Conservation (phyloP, 352 stramenopile species). For the Phytopythium aichiense region DNA sequence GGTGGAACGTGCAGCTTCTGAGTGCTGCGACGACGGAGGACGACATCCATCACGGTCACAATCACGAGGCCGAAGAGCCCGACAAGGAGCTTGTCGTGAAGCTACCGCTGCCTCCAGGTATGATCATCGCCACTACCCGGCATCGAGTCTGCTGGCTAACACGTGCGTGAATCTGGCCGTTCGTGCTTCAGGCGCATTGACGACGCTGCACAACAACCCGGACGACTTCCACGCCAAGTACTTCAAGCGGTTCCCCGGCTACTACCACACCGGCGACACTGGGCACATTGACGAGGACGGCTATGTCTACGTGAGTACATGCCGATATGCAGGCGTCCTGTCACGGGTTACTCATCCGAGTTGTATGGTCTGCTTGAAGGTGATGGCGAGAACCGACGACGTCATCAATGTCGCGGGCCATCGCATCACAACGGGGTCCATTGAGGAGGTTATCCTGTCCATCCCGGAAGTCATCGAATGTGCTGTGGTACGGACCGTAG, state of each 20-base stretch:
- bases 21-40: constrained; percentile 34
- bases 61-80: constrained; percentile 51
- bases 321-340: neutral
- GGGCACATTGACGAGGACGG: constrained; percentile 88
- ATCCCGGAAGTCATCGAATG: constrained; percentile 86
- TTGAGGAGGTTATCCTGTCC: constrained; percentile 88
- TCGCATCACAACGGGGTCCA: constrained; percentile 79
- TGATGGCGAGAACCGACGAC: constrained; percentile 90
- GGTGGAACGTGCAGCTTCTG: constrained; percentile 81
- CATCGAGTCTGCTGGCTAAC: neutral
- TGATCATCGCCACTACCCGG: neutral
- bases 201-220: constrained; percentile 83
- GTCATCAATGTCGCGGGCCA: constrained; percentile 90
- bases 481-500: constrained; percentile 50
- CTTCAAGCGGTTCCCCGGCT: constrained; percentile 78
- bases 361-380: constrained; percentile 18
- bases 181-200: constrained; percentile 39
- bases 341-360: neutral
- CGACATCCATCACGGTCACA: constrained; percentile 38
- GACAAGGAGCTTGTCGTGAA: constrained; percentile 77
- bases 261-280: constrained; percentile 88
- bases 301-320: constrained; percentile 74
- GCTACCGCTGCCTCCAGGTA: constrained; percentile 81
- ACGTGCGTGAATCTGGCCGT: neutral
- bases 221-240: constrained; percentile 81